Conservation (phyloP, 2,329 filamentous ascomycete species). For the Pyricularia grisea region DNA sequence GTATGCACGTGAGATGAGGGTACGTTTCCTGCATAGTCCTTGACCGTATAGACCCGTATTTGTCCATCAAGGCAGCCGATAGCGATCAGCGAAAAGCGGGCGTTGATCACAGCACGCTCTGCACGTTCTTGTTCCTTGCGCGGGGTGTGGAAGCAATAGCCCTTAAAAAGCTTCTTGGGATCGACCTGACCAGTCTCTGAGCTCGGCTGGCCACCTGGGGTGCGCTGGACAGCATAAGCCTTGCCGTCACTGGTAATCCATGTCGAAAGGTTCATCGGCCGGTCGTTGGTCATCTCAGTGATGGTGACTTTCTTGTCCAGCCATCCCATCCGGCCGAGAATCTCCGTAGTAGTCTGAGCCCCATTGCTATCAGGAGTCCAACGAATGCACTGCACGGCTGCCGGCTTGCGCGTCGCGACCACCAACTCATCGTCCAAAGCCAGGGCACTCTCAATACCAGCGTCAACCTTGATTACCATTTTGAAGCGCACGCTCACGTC, state of each 20-base stretch:
- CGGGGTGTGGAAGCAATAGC: conserved; percentile 82
- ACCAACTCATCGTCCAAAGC: conserved; percentile 89
- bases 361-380: conserved; percentile 81
- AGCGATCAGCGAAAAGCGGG: conserved; percentile 86
- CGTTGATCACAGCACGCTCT: conserved; percentile 75
- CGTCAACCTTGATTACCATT: conserved; percentile 97
- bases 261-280: conserved; percentile 90
- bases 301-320: conserved; percentile 69
- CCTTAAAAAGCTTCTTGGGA: conserved; percentile 67
- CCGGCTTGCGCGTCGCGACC: conserved; percentile 82
- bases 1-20: conserved; percentile 72
- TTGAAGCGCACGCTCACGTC: conserved; percentile 89
- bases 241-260: conserved; percentile 87
- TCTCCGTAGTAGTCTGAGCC: conserved; percentile 81
- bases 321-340: conserved; percentile 81
- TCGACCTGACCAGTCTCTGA: conserved; percentile 34
- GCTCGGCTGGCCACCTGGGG: conserved; percentile 28
- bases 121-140: conserved; percentile 50
- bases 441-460: conserved; percentile 78
- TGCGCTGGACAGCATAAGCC: conserved; percentile 83
- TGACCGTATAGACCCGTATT: conserved; percentile 82
- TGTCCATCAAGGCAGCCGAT: conserved; percentile 72
- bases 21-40: conserved; percentile 90
- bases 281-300: conserved; percentile 81
- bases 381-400: conserved; percentile 91